Evolutionary conservation across 2,329 filamentous ascomycete species (phyloP).

Genomic region (Claviceps lovelessii): DNA sequence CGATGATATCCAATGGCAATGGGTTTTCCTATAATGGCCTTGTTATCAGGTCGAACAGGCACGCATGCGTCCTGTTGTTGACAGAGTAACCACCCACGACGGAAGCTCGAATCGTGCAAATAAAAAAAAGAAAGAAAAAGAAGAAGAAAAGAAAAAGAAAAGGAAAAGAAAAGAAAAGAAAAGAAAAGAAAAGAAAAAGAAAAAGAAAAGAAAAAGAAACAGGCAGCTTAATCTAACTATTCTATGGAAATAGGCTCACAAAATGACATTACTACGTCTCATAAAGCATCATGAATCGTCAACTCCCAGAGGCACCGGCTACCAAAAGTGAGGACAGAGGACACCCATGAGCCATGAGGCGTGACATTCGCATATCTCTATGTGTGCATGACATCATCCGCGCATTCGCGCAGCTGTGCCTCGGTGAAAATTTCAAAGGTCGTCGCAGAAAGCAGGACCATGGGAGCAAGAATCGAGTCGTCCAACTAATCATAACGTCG

Average conservation of each 20-base stretch:
- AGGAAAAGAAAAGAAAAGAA: too few relatives aligned
- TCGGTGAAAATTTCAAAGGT: neutral
- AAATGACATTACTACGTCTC: neutral
- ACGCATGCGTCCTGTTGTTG: too few relatives aligned
- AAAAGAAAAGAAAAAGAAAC: neutral
- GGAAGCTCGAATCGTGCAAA: too few relatives aligned
- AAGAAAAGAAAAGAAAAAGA: too few relatives aligned
- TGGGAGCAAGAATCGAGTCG: neutral
- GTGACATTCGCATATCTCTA: neutral
- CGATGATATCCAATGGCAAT: too few relatives aligned
- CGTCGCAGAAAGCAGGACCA: neutral
- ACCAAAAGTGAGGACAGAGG: neutral
- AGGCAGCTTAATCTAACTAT: neutral
- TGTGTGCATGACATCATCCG: neutral
- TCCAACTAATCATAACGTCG: neutral
- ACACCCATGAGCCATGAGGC: neutral
- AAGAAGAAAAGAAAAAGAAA: too few relatives aligned
- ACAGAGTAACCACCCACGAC: too few relatives aligned
- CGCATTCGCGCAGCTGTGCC: neutral
- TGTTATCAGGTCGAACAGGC: too few relatives aligned
- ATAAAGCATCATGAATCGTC: neutral
- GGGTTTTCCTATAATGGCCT: too few relatives aligned
- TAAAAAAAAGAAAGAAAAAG: too few relatives aligned
- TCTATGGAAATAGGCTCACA: neutral
- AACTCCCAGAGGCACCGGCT: neutral